Base-by-base conservation (phyloP, 805 yeast species). In the Saccharomycopsis olivae region DNA sequence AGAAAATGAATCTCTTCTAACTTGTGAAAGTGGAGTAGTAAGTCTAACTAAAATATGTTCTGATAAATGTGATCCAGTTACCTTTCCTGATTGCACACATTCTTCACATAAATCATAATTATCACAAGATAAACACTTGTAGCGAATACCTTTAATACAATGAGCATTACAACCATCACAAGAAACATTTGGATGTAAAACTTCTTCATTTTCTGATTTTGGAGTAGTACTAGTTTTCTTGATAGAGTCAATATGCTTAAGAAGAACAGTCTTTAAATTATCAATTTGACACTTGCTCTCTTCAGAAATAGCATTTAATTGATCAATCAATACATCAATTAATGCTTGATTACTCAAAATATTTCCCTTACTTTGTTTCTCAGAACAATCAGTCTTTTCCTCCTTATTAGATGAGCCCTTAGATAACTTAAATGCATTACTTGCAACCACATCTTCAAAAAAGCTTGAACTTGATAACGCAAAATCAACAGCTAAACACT, bases 41-140 rank as follows among this genome's bases (percentile, higher is more conserved):
- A 30, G 5, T 17, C 16, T 30, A 20, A 20, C 49, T 49, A 21
- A 39, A 11, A 14, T 9, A 20, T 43, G 47, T 15, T 4, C 11
- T 10, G 47, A 34, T 8, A 34, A 41, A 10, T 41, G 49, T 20
- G 41, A 48, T 11, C 36, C 15, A 16, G 15, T 11, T 6, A 10
- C 29, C 5, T 27, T 38, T 3, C 51, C 51, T 3, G 35, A 41
- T 40, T 53, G 55, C n/a, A n/a, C n/a, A 43, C 69, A 64, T 1
- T 35, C 21, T 16, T 57, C 55, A 53, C 78, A 72, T 40, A 69
- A 54, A 52, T 72, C 76, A 53, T 58, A 70, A 48, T 73, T 68
- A 4, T 56, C 51, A 50, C 79, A 73, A 15, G 57, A 56, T 36
- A 63, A 49, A 50, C 79, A 73, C 44, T 61, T 62, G 55, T 55